Evolutionary conservation across 2,329 filamentous ascomycete genomes (phyloP).

Genomic region (Colletotrichum eleusines): DNA sequence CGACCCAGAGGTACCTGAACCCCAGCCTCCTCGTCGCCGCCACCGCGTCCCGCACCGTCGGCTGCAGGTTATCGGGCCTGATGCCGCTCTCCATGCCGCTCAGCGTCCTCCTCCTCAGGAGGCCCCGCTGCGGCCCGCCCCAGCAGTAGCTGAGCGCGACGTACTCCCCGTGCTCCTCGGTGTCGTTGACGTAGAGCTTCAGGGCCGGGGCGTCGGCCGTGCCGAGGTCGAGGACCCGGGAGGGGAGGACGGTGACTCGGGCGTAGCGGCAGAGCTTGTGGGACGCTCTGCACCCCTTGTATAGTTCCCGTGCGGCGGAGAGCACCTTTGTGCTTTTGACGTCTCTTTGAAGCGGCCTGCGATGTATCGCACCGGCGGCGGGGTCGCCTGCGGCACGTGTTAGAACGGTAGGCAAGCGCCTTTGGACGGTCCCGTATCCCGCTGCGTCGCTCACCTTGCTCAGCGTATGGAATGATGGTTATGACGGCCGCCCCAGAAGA

Average conservation of each 20-base stretch:
- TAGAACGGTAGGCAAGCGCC: neutral
- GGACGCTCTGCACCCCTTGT: neutral
- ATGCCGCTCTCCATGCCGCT: conserved; percentile 8
- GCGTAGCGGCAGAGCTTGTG: conserved; percentile 20
- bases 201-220: neutral
- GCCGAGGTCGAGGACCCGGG: conserved; percentile 34
- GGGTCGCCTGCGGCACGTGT: neutral
- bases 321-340: conserved; percentile 11
- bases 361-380: neutral
- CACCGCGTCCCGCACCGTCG: conserved; percentile 38
- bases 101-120: neutral
- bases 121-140: conserved; percentile 31
- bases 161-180: conserved; percentile 27
- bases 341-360: conserved; percentile 22
- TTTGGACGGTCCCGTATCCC: neutral
- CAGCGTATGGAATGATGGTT: conserved; percentile 11
- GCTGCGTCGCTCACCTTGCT: neutral
- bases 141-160: conserved; percentile 44
- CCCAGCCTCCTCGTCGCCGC: conserved; percentile 21
- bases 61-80: neutral
- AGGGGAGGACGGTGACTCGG: conserved; percentile 17
- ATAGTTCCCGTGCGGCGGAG: neutral
- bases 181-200: conserved; percentile 17
- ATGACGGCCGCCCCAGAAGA: neutral
- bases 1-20: conserved; percentile 43